A percentile compares a stretch with the other conserved stretches of the same genome.
These are phyloP conservation scores for Pythium pyrilobum DNA, from an alignment of 352 stramenopile species.

Conservation along the genomic window DNA sequence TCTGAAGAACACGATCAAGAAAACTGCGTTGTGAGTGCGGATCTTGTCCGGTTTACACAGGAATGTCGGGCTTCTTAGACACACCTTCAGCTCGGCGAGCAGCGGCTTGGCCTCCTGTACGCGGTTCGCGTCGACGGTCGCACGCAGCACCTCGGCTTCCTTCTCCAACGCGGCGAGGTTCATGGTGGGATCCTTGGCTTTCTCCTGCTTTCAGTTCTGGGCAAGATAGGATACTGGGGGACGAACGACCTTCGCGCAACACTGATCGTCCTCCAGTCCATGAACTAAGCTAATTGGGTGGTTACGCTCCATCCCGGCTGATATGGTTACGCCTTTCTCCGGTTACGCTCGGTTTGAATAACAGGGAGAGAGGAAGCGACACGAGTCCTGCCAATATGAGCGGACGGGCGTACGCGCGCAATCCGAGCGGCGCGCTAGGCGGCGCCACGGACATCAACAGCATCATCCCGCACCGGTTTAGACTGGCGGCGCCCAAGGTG, in stretches of 20 bases:
- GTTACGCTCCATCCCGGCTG: too few relatives aligned
- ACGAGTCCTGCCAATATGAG: slow-evolving; percentile 41
- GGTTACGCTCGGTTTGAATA: too few relatives aligned
- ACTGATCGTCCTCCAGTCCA: too few relatives aligned
- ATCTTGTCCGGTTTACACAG: background rate
- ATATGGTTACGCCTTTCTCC: too few relatives aligned
- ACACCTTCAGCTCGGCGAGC: slow-evolving; percentile 63
- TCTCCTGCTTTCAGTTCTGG: background rate
- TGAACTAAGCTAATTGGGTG: background rate
- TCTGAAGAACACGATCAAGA: too few relatives aligned
- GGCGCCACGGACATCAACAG: slow-evolving; percentile 54
- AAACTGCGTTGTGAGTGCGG: background rate
- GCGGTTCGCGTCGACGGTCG: slow-evolving; percentile 42
- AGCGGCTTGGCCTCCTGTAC: slow-evolving; percentile 37
- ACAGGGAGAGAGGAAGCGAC: background rate
- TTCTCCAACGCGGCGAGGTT: slow-evolving; percentile 50
- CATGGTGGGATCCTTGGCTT: background rate
- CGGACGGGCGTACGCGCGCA: slow-evolving; percentile 62
- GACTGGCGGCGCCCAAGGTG: slow-evolving; percentile 22
- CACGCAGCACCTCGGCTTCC: slow-evolving; percentile 58
- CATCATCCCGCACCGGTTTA: slow-evolving; percentile 54
- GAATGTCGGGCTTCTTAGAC: background rate
- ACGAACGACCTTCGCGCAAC: slow-evolving; percentile 1
- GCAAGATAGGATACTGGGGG: background rate
- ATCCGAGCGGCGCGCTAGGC: slow-evolving; percentile 35